Evolutionary conservation across 805 yeast genomes (phyloP).

Genomic region (Lipomyces oligophaga): DNA sequence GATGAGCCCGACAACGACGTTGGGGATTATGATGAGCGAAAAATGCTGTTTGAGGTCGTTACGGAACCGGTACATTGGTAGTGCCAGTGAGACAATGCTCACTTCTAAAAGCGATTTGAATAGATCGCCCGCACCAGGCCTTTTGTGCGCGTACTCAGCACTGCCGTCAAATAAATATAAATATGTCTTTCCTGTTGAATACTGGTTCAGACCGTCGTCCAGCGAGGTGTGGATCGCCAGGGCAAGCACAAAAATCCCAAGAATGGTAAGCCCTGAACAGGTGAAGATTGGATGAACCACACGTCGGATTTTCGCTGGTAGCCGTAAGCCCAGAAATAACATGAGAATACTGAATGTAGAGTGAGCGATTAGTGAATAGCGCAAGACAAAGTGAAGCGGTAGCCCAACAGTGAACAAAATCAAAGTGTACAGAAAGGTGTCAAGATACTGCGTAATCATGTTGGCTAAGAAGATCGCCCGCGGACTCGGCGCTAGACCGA

Average conservation of each 20-base stretch:
- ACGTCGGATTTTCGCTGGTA: constrained; percentile 48
- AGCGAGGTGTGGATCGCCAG: constrained; percentile 44
- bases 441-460: constrained; percentile 23
- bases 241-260: constrained; percentile 59
- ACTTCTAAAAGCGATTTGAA: constrained; percentile 68
- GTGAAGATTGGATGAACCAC: constrained; percentile 69
- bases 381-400: constrained; percentile 56
- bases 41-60: constrained; percentile 58
- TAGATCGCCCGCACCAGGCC: constrained; percentile 83
- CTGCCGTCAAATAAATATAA: constrained; percentile 52
- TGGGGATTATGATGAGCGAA: constrained; percentile 56
- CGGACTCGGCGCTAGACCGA: constrained; percentile 17
- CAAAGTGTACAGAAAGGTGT: constrained; percentile 23
- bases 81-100: constrained; percentile 67
- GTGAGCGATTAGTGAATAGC: constrained; percentile 60
- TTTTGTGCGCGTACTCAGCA: constrained; percentile 34
- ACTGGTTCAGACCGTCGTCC: constrained; percentile 51
- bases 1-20: constrained; percentile 51
- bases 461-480: constrained; percentile 27
- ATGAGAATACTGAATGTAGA: constrained; percentile 55
- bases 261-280: constrained; percentile 59
- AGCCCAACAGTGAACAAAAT: constrained; percentile 52
- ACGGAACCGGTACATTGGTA: constrained; percentile 75
- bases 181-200: constrained; percentile 68
- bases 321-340: constrained; percentile 48